phyloP scores from a whole-genome alignment of 164 flowering plant genomes.

The Tinospora cordifolia region DNA sequence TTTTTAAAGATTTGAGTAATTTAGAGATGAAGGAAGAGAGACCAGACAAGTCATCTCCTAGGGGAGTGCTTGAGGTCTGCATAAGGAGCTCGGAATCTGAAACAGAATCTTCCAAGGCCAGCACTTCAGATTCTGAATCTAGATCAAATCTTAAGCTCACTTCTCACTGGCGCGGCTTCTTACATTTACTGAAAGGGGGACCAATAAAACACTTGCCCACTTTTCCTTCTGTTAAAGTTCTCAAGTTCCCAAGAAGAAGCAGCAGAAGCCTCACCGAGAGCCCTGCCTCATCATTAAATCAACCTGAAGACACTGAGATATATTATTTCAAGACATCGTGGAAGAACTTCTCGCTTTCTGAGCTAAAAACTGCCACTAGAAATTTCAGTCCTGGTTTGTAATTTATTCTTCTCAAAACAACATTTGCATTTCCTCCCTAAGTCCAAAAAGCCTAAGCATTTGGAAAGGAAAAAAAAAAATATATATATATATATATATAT shows the following conservation, averaged over 20 bases:
- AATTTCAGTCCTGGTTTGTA: conserved; percentile 59
- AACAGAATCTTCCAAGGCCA: conserved; percentile 28
- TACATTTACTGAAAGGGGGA: conserved; percentile 37
- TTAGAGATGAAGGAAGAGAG: conserved; percentile 21
- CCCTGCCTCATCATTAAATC: conserved; percentile 10
- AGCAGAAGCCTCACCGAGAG: conserved; percentile 37
- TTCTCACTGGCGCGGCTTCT: conserved; percentile 50
- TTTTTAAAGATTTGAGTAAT: conserved; percentile 17
- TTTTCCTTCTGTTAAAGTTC: conserved; percentile 33
- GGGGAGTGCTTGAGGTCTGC: conserved; percentile 51
- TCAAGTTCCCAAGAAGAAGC: conserved; percentile 34
- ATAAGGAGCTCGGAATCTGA: conserved; percentile 23
- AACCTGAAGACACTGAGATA: conserved; percentile 33
- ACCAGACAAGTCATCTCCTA: conserved; percentile 33
- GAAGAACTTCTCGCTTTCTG: conserved; percentile 50
- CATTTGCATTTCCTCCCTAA: neutral
- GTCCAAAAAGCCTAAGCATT: neutral
- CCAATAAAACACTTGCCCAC: conserved; percentile 34
- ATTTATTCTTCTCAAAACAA: conserved; percentile 4
- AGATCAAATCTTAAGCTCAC: conserved; percentile 8
- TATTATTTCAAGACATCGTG: conserved; percentile 47
- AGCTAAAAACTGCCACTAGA: conserved; percentile 69
- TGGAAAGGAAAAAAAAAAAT: too few species aligned
- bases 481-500: too few species aligned
- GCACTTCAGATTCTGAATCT: conserved; percentile 43